These are phyloP conservation scores for Prunus salicina DNA, from an alignment of 306 rosid species.

Conservation along the genomic window DNA sequence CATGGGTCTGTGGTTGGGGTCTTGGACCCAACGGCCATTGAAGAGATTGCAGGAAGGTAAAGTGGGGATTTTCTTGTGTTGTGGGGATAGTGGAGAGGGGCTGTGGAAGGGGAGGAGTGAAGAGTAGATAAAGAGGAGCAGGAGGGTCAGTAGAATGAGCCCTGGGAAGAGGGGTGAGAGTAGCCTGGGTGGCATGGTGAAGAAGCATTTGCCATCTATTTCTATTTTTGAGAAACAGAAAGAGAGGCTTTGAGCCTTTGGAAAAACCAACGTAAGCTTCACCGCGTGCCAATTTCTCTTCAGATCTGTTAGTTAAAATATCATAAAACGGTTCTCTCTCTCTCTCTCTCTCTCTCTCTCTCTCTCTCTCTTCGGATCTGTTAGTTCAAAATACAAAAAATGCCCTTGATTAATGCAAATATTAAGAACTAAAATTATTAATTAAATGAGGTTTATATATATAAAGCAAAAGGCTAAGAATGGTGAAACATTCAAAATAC, in stretches of 20 bases:
- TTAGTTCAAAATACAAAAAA: too few relatives aligned
- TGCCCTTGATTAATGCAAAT: too few relatives aligned
- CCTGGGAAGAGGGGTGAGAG: constrained; percentile 53
- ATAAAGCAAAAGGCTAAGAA: too few relatives aligned
- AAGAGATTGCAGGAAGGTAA: constrained; percentile 52
- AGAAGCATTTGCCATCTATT: not conserved
- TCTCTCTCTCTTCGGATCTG: too few relatives aligned
- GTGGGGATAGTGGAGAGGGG: constrained; percentile 20
- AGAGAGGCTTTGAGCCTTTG: not conserved
- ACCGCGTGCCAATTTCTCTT: too few relatives aligned
- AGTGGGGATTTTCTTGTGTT: constrained; percentile 6
- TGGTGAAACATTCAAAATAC: too few relatives aligned
- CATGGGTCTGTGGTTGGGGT: constrained; percentile 55
- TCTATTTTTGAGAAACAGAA: not conserved
- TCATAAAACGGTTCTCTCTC: too few relatives aligned
- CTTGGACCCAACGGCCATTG: constrained; percentile 57
- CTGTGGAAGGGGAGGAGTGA: constrained; percentile 37
- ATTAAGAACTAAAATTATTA: too few relatives aligned
- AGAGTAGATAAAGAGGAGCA: constrained; percentile 46
- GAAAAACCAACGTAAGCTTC: not conserved
- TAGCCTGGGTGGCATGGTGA: constrained; percentile 56
- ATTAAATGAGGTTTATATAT: too few relatives aligned
- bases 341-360: too few relatives aligned
- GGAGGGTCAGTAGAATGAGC: constrained; percentile 51
- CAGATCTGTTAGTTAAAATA: too few relatives aligned